A percentile compares a stretch with the other conserved stretches of the same genome.
These are phyloP conservation scores for Exobasidium cylindrosporum DNA, from an alignment of 1,284 basidiomycete species.

Conservation along the genomic window DNA sequence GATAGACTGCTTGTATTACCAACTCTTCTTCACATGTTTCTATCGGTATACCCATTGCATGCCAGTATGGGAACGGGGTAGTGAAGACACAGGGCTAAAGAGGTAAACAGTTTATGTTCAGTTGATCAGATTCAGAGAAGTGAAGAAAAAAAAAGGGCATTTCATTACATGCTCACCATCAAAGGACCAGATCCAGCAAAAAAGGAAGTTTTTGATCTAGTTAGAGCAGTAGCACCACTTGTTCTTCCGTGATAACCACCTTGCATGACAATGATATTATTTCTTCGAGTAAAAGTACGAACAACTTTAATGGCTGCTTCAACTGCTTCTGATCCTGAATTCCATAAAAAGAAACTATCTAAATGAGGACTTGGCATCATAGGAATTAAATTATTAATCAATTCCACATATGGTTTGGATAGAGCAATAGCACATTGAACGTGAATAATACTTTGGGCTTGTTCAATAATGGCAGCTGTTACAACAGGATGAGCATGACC, in stretches of 20 bases:
- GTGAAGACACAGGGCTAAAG: constrained; percentile 80
- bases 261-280: constrained; percentile 88
- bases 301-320: constrained; percentile 78
- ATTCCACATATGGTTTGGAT: constrained; percentile 35
- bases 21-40: constrained; percentile 68
- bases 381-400: constrained; percentile 36
- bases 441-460: constrained; percentile 47
- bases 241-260: constrained; percentile 54
- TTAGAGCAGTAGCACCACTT: constrained; percentile 76
- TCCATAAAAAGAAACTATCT: constrained; percentile 77
- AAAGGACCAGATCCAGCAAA: constrained; percentile 73
- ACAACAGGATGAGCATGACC: constrained; percentile 51
- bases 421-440: constrained; percentile 46
- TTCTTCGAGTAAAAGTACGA: constrained; percentile 70
- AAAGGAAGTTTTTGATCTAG: constrained; percentile 86
- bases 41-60: constrained; percentile 70
- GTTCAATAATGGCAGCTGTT: constrained; percentile 42
- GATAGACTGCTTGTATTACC: constrained; percentile 69
- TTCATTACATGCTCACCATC: no score
- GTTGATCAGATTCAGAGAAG: no score
- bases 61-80: constrained; percentile 88
- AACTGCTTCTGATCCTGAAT: constrained; percentile 86
- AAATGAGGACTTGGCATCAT: constrained; percentile 78
- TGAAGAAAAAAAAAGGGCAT: no score
- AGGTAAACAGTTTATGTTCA: no score